Conservation (phyloP, 352 stramenopile genomes). For the Halophytophthora polymorphica region DNA sequence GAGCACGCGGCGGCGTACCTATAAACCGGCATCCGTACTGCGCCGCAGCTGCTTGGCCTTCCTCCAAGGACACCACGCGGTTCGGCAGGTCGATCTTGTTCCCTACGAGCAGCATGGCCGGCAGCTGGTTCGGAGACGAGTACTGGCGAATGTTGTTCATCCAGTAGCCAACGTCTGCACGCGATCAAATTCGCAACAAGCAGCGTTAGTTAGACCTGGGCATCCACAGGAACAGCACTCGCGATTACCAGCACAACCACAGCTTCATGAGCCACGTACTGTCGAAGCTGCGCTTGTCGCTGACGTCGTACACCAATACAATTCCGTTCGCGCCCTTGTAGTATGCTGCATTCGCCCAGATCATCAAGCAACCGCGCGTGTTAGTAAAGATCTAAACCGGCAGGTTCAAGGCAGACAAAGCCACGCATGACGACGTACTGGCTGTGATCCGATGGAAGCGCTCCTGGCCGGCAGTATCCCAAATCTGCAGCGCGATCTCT, state of each 20-base stretch:
- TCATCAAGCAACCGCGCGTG: slow-evolving; percentile 1
- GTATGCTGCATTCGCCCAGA: slow-evolving; percentile 64
- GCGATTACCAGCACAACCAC: background rate
- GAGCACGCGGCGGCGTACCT: slow-evolving; percentile 29
- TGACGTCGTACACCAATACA: slow-evolving; percentile 93
- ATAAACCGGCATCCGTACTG: slow-evolving; percentile 88
- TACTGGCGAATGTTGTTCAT: slow-evolving; percentile 95
- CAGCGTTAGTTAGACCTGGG: too few relatives aligned
- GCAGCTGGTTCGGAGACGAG: slow-evolving; percentile 65
- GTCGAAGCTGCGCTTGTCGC: slow-evolving; percentile 90
- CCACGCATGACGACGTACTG: slow-evolving; percentile 47
- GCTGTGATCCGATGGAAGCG: slow-evolving; percentile 93
- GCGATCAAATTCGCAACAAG: slow-evolving; percentile 13
- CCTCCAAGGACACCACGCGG: slow-evolving; percentile 70
- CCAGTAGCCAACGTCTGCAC: slow-evolving; percentile 91
- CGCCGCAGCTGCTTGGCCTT: slow-evolving; percentile 76
- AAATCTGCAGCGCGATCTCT: slow-evolving; percentile 91
- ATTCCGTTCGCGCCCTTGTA: slow-evolving; percentile 94
- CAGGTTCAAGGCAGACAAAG: background rate
- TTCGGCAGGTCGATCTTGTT: slow-evolving; percentile 93
- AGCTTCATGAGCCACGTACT: slow-evolving; percentile 50
- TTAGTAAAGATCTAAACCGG: slow-evolving; percentile 10
- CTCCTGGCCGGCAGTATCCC: slow-evolving; percentile 94
- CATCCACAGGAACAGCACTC: too few relatives aligned
- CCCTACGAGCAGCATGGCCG: slow-evolving; percentile 84